Evolutionary conservation across 2,329 filamentous ascomycete genomes (phyloP).

Genomic region (Penicillium thymicola): DNA sequence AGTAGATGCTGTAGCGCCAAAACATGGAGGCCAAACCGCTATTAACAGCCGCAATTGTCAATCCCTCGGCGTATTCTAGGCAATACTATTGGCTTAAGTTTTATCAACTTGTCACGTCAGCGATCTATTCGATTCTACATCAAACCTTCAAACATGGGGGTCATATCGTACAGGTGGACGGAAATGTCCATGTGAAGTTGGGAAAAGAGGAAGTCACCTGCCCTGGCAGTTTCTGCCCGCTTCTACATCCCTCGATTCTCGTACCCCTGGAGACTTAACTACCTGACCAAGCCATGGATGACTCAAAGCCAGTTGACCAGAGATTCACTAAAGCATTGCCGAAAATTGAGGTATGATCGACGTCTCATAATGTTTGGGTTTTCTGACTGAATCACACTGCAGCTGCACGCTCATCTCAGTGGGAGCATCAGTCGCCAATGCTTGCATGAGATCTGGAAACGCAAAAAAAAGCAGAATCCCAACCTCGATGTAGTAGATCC

Average conservation of each 20-base stretch:
- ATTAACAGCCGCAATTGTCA: not conserved
- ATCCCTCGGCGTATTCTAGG: not conserved
- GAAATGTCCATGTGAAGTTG: not conserved
- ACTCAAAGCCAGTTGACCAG: conserved; percentile 26
- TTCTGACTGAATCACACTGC: conserved; percentile 4
- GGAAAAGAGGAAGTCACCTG: not conserved
- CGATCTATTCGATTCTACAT: not conserved
- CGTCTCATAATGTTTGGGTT: not conserved
- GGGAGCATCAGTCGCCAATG: conserved; percentile 71
- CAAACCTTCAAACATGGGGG: not conserved
- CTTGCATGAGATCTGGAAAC: conserved; percentile 70
- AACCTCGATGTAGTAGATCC: conserved; percentile 64
- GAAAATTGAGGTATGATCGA: conserved; percentile 35
- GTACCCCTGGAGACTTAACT: too few species aligned
- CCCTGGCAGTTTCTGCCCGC: not conserved
- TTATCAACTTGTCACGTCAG: not conserved
- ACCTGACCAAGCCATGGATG: conserved; percentile 20
- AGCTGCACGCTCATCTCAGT: conserved; percentile 78
- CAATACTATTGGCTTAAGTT: not conserved
- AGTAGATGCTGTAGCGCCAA: not conserved
- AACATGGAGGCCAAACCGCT: not conserved
- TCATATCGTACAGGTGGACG: not conserved
- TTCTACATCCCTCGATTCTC: not conserved
- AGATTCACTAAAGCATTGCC: conserved; percentile 34
- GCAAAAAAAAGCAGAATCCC: conserved; percentile 52